phyloP scores from a whole-genome alignment of 257 asterid species.

The Striga asiatica region DNA sequence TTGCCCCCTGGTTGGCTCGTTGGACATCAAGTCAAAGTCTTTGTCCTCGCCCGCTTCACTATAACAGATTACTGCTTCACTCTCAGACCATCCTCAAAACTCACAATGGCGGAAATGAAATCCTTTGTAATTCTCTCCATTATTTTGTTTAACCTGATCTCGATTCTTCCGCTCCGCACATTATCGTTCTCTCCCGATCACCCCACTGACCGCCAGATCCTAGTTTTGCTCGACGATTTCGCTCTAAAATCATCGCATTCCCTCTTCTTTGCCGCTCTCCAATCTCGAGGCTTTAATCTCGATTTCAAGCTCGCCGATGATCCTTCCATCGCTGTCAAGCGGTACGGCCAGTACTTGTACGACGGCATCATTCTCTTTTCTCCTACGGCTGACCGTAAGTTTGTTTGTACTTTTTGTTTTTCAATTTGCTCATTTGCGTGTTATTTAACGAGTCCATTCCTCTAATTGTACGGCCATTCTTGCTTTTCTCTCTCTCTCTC shows the following conservation, averaged over 20 bases:
- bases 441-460: neutral
- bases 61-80: neutral
- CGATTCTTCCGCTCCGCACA: constrained; percentile 27
- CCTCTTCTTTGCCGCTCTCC: constrained; percentile 45
- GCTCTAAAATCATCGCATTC: constrained; percentile 75
- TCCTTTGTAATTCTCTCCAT: constrained; percentile 13
- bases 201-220: constrained; percentile 59
- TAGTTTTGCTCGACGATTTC: constrained; percentile 61
- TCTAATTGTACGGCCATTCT: neutral
- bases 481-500: no score
- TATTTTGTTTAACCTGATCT: constrained; percentile 22
- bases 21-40: neutral
- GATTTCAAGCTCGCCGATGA: constrained; percentile 78
- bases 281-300: constrained; percentile 53
- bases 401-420: no score
- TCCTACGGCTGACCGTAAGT: constrained; percentile 57
- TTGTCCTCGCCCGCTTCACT: neutral
- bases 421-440: neutral
- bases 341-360: constrained; percentile 65
- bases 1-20: neutral
- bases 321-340: constrained; percentile 48
- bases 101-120: constrained; percentile 26
- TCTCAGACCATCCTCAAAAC: neutral
- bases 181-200: constrained; percentile 45
- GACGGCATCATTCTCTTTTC: constrained; percentile 62